phyloP scores from a whole-genome alignment of 148 eudicot species.

The Amaranthus palmeri region DNA sequence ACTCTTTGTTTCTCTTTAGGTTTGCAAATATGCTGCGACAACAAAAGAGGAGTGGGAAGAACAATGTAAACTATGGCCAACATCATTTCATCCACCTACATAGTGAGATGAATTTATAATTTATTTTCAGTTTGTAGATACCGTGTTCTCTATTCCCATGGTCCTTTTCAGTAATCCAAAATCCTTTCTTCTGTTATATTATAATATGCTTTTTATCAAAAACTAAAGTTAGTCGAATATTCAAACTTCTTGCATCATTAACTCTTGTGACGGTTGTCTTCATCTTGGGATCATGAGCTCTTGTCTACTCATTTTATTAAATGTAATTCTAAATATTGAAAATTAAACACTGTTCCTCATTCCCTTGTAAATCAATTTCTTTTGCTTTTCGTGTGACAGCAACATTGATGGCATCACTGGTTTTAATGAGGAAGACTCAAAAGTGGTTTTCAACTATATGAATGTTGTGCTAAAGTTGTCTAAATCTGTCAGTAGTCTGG shows the following conservation, averaged over 20 bases:
- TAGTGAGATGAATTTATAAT: conserved; percentile 45
- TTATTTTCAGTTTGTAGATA: too few relatives aligned
- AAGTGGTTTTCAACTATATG: conserved; percentile 49
- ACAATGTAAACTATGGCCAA: conserved; percentile 96
- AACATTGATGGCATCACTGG: conserved; percentile 83
- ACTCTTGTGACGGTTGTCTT: too few relatives aligned
- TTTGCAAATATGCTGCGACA: conserved; percentile 73
- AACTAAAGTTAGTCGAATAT: too few relatives aligned
- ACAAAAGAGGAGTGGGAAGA: conserved; percentile 96
- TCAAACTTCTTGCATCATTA: too few relatives aligned
- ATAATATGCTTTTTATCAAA: too few relatives aligned
- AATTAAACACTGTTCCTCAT: neutral
- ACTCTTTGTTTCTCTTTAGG: conserved; percentile 28
- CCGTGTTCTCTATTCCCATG: neutral
- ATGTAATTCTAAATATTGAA: too few relatives aligned
- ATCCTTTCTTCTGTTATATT: too few relatives aligned
- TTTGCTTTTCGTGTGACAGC: conserved; percentile 33
- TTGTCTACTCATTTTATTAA: too few relatives aligned
- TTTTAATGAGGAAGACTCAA: conserved; percentile 63
- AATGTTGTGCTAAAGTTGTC: conserved; percentile 58
- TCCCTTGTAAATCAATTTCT: neutral
- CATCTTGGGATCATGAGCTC: too few relatives aligned
- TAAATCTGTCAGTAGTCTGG: conserved; percentile 43
- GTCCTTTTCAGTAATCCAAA: neutral
- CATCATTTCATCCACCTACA: conserved; percentile 95